These are phyloP conservation scores for Candida loeiensis DNA, from an alignment of 805 yeast genomes.

Conservation along the genomic window DNA sequence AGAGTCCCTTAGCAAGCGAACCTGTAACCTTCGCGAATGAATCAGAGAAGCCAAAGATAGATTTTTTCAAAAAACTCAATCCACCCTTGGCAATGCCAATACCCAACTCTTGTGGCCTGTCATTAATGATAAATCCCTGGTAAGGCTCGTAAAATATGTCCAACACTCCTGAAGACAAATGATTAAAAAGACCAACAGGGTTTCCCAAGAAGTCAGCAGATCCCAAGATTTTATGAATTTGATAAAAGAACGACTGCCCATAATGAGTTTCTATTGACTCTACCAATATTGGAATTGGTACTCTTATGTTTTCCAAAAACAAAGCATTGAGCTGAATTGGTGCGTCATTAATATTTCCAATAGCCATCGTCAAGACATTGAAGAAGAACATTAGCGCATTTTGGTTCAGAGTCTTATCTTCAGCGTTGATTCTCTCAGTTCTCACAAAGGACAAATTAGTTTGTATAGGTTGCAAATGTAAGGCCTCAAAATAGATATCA, in stretches of 20 bases:
- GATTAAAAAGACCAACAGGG: conserved; percentile 94
- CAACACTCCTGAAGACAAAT: conserved; percentile 89
- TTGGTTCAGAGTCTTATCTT: conserved; percentile 55
- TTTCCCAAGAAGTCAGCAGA: conserved; percentile 96
- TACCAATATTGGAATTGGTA: conserved; percentile 69
- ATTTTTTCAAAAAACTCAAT: conserved; percentile 85
- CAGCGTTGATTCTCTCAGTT: conserved; percentile 71
- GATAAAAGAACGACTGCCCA: conserved; percentile 87
- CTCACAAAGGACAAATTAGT: conserved; percentile 87
- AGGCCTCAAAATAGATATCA: conserved; percentile 87
- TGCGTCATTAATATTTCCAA: conserved; percentile 96
- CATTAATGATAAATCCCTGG: conserved; percentile 90
- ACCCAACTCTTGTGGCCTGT: conserved; percentile 93
- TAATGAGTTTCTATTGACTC: conserved; percentile 80
- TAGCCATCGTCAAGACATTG: conserved; percentile 90
- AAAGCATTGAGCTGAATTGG: conserved; percentile 87
- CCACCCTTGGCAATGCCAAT: conserved; percentile 97
- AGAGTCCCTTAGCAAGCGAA: conserved; percentile 88
- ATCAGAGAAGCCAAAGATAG: conserved; percentile 92
- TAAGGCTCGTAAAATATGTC: conserved; percentile 97
- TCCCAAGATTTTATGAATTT: conserved; percentile 87
- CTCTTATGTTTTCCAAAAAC: conserved; percentile 82
- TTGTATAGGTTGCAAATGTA: conserved; percentile 89
- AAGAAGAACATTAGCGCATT: conserved; percentile 72
- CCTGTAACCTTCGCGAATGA: conserved; percentile 91